Evolutionary conservation across 73 alveolate genomes (phyloP).

Genomic region (Symbiodinium natans): DNA sequence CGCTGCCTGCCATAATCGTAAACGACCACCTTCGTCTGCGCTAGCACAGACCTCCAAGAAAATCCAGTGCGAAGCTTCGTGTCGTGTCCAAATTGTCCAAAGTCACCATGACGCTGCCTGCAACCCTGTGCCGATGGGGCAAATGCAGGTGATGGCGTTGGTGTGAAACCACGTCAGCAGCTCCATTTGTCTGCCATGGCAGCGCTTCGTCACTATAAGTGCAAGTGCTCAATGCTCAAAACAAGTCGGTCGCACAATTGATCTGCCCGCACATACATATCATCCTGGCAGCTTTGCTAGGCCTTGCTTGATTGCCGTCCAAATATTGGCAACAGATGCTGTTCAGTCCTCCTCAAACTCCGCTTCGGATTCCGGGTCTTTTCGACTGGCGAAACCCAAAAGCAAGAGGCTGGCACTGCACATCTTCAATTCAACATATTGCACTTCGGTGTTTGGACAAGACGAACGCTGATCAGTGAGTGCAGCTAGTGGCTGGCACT

Average conservation of each 20-base stretch:
- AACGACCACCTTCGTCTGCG: constrained; percentile 91
- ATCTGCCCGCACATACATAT: constrained; percentile 84
- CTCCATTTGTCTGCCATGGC: constrained; percentile 56
- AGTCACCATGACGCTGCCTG: constrained; percentile 6
- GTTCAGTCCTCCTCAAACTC: constrained; percentile 35
- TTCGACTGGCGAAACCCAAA: background rate
- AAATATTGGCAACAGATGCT: background rate
- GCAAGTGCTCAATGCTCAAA: background rate
- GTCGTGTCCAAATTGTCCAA: background rate
- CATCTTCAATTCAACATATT: too few species aligned
- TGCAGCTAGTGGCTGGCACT: too few species aligned
- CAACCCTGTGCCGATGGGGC: constrained; percentile 93
- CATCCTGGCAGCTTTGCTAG: background rate
- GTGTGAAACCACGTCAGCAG: constrained; percentile 76
- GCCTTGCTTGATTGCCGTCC: too few species aligned
- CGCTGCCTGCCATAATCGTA: constrained; percentile 92
- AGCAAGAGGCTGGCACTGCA: background rate
- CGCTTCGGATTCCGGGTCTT: background rate
- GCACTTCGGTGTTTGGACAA: too few species aligned
- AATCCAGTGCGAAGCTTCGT: background rate
- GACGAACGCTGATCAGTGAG: too few species aligned
- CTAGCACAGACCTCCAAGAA: constrained; percentile 81
- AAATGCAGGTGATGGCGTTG: constrained; percentile 58
- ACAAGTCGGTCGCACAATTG: constrained; percentile 33
- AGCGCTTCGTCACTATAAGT: background rate